These are phyloP conservation scores for Schizosaccharomyces japonicus DNA, from an alignment of 805 yeast species.

Conservation along the genomic window DNA sequence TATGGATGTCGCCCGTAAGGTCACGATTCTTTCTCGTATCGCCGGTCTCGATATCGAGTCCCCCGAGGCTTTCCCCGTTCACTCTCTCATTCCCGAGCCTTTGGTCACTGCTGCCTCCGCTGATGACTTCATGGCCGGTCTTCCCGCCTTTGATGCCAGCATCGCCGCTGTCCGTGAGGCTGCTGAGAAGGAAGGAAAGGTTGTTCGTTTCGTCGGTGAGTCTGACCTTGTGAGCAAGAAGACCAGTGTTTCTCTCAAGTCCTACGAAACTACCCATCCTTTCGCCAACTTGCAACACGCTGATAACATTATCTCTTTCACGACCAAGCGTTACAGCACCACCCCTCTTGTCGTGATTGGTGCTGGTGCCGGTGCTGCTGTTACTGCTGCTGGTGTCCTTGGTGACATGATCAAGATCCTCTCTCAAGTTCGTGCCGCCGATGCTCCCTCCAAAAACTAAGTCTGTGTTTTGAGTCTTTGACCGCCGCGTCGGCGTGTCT, in stretches of 20 bases:
- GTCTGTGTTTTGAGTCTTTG: neutral
- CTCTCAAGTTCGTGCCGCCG: neutral
- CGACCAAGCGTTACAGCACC: slow-evolving; percentile 61
- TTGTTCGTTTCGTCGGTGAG: slow-evolving; percentile 77
- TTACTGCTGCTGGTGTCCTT: slow-evolving; percentile 71
- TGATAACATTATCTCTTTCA: slow-evolving; percentile 81
- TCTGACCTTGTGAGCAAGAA: slow-evolving; percentile 36
- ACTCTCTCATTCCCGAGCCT: slow-evolving; percentile 71
- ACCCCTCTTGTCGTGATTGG: slow-evolving; percentile 92
- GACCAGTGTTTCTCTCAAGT: slow-evolving; percentile 30
- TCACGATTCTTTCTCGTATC: slow-evolving; percentile 81
- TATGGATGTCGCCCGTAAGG: slow-evolving; percentile 93
- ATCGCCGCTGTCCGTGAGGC: slow-evolving; percentile 52
- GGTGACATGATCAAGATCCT: slow-evolving; percentile 70
- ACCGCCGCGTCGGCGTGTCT: too few relatives aligned
- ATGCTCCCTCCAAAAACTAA: neutral
- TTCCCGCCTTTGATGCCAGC: slow-evolving; percentile 66
- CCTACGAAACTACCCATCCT: slow-evolving; percentile 74
- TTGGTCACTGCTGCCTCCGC: slow-evolving; percentile 38
- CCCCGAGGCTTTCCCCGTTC: slow-evolving; percentile 82
- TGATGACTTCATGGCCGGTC: slow-evolving; percentile 33
- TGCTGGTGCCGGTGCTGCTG: slow-evolving; percentile 72
- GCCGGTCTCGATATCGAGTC: slow-evolving; percentile 67
- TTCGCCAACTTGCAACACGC: slow-evolving; percentile 90
- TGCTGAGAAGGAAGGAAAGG: slow-evolving; percentile 66